Base-by-base conservation (phyloP, 225 moss, liverwort and hornwort species). In the Sphagnum tenellum region DNA sequence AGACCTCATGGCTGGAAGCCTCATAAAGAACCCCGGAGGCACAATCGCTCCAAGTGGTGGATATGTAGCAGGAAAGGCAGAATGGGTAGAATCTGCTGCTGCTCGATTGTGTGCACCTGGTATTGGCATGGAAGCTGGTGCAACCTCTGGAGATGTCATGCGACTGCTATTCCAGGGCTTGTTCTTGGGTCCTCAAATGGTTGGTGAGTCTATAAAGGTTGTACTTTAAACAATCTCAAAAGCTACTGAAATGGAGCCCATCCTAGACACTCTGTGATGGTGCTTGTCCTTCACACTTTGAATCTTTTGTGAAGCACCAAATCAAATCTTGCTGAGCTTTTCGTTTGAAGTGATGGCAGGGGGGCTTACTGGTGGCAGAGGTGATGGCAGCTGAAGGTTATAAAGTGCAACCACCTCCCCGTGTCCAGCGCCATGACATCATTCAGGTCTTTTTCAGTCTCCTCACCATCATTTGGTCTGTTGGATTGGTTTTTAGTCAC, bases 11-110 rank as follows among this genome's bases (percentile, higher is more conserved):
- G 94, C 94, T 60, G 94, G 94, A 75, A 91, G 89, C 72, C 78
- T 94, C 67, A 94, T 94, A 47, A 94, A 94, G 78, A 94, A 91
- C 69, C 94, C 94, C 49, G 94, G 94, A 29, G 94, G 94, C 67
- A 91, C 94, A 64, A 91, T 94, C 69, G 91, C 89, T 46, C 94
- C 94, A 47, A 87, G 89, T 75, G 94, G 94, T 9, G 94, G 91
- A 45, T 94, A 94, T 71, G 76, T 94, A 64, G 91, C 94, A 57
- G 94, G 91, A 54, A 94, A 81, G 66, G 78, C 74, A 12, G 78
- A 86, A 56, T 91, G 85, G 94, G 94, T 94, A 65, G 81, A 81
- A 84, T 91, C 87, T 74, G 94, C 94, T 72, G 89, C 89, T 12
- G 91, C 91, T 64, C 85, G 91, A 63, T 67, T 94, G 13, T 87